Evolutionary conservation across 2,329 filamentous ascomycete species (phyloP).

Genomic region (Penicillium fuscoglaucum): DNA sequence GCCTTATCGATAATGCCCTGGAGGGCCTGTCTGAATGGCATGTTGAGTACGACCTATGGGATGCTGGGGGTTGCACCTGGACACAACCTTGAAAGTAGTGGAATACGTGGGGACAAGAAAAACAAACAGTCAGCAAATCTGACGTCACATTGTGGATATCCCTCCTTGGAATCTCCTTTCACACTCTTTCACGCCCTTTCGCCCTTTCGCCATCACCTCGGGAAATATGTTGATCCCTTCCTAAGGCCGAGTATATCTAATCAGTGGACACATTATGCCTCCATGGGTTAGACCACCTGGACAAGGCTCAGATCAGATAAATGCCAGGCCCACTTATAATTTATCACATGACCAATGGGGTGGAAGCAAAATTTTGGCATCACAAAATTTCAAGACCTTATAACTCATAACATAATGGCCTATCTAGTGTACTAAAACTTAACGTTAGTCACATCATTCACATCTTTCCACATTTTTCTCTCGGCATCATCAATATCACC

Average conservation of each 20-base stretch:
- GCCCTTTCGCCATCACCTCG: neutral
- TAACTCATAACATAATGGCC: neutral
- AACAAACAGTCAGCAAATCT: slow-evolving; percentile 15
- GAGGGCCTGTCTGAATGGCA: slow-evolving; percentile 27
- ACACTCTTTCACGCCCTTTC: neutral
- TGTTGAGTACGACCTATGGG: slow-evolving; percentile 20
- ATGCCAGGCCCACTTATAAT: neutral
- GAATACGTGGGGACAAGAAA: neutral
- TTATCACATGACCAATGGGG: neutral
- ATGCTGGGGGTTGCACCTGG: slow-evolving; percentile 11
- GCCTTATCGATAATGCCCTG: slow-evolving; percentile 25
- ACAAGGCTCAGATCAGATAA: neutral
- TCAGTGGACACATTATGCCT: neutral
- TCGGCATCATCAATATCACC: slow-evolving; percentile 12
- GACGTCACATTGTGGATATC: slow-evolving; percentile 22
- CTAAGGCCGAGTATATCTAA: neutral
- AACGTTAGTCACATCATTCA: slow-evolving; percentile 5
- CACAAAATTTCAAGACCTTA: too few species aligned
- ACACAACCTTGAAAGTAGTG: neutral
- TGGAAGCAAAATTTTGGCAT: neutral
- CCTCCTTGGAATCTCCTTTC: neutral
- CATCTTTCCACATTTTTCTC: slow-evolving; percentile 5
- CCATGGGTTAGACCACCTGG: neutral
- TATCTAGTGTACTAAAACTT: slow-evolving; percentile 12
- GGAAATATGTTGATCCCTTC: neutral